Evolutionary conservation across 331 rosid genomes (phyloP), one percentile per base, ranked within the genome.

Genomic region (Malus hybrid): DNA sequence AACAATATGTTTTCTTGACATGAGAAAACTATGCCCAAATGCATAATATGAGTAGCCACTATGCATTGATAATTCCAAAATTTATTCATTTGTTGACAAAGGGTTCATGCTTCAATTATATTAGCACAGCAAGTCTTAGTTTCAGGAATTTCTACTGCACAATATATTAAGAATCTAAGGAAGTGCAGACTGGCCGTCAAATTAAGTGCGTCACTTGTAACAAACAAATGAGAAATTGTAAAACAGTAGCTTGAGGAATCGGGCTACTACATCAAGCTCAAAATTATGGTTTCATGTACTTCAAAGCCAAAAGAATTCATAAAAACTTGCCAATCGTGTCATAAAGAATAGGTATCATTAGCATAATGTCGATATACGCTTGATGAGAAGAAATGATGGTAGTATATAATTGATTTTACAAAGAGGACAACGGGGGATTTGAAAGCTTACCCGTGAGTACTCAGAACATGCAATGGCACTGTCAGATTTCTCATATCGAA

Each of bases 401-500:
- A 32, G 11, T 10, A 46, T 42, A 66, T 13, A 13, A 11, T 39
- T 24, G 10, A 61, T 28, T 61, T 10, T 10, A 16, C 11, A 31
- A 7, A 29, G 2, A 36, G 34, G 75, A 54, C 22, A n/a, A 8
- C 22, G 0, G 2, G 34, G 55, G 76, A n/a, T 59, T 39, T 29
- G 69, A 80, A 34, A 42, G 77, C 96, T 1, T 89, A 93, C 97
- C 82, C 59, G 83, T 93, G 98, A 80, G 93, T 84, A 70, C 93
- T 84, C 60, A 93, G 76, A 80, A 84, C 77, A 84, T 93, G 98
- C 71, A 93, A 66, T 0, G 96, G 96, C 55, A 6, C 80, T 3
- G 85, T 54, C 62, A 93, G 88, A 83, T 87, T 93, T 70, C 98
- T 89, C 36, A 76, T 83, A 80, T 93, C 98, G 52, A 89, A 91